These are phyloP conservation scores for Barnettozyma populi DNA, from an alignment of 805 yeast species.

Conservation along the genomic window DNA sequence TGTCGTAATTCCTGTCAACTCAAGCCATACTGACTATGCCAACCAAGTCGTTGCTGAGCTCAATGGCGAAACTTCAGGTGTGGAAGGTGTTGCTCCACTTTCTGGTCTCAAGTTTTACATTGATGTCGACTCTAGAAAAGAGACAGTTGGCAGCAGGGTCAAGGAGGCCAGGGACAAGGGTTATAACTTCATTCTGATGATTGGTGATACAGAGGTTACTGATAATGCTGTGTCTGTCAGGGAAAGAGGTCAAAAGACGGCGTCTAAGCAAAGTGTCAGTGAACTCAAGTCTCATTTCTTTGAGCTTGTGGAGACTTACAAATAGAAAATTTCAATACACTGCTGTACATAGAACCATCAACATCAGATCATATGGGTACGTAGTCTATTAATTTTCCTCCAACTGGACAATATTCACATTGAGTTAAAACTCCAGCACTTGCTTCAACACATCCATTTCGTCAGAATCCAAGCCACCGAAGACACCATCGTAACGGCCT, in stretches of 20 bases:
- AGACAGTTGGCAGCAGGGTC: slow-evolving; percentile 74
- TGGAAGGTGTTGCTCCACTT: slow-evolving; percentile 43
- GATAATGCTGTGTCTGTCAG: slow-evolving; percentile 12
- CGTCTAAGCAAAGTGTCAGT: not conserved
- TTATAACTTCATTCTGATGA: slow-evolving; percentile 72
- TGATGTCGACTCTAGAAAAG: slow-evolving; percentile 70
- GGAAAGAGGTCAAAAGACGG: not conserved
- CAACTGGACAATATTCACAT: not conserved
- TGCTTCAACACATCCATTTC: slow-evolving; percentile 2
- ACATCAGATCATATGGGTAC: not conserved
- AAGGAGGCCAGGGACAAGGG: slow-evolving; percentile 73
- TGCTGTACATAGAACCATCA: not conserved
- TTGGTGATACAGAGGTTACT: slow-evolving; percentile 81
- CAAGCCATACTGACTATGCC: slow-evolving; percentile 53
- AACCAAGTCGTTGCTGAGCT: slow-evolving; percentile 40
- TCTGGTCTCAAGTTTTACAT: slow-evolving; percentile 59
- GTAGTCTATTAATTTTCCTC: not conserved
- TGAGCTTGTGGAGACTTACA: not conserved
- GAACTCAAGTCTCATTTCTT: not conserved
- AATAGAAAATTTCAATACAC: not conserved
- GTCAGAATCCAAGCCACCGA: not conserved
- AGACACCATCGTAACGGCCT: not conserved
- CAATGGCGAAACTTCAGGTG: slow-evolving; percentile 38
- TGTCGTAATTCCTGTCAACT: slow-evolving; percentile 72
- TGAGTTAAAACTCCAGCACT: not conserved